Evolutionary conservation across 345 rosid species (phyloP), one percentile per base, ranked within the genome.

Genomic region (Euphorbia lathyris): DNA sequence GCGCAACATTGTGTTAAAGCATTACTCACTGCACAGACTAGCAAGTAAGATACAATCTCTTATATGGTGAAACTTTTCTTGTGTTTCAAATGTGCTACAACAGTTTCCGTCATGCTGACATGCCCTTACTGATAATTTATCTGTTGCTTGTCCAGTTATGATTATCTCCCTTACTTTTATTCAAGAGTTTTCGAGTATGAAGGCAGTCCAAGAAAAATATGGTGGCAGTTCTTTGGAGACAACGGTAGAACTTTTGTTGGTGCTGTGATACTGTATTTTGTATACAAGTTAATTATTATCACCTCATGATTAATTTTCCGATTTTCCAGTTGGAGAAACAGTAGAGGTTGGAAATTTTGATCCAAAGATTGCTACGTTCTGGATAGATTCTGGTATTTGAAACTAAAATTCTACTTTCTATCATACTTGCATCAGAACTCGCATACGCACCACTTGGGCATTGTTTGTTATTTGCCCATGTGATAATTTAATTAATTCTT

Each of bases 191-290:
- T 94, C 72, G 96, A 91, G 86, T 88, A 87, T 64, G 96, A 91
- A 82, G 96, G 97, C 48, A 91, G 97, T 84, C 75, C 89, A 47
- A 85, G 97, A 78, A 94, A 91, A 81, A 79, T 90, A 34, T 94
- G 96, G 96, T 91, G 98, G 96, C 97, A 90, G 76, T 90, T 94
- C 80, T 91, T 80, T 9, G 98, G 96, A 56, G 97, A 94, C 83
- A 94, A 86, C 73, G 97, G 97, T 94, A 85, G 65, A 74, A 64
- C 53, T 63, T 34, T 30, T 65, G 12, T 50, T 47, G 2, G 30
- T 25, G 1, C 6, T 50, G 9, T 2, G 11, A 12, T 32, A 50
- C n/a, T 30, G 23, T 47, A 22, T 61, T 63, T 26, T 53, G 13
- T 14, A 19, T 25, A 25, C 58, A 2, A 22, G 29, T 55, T 22